Percentiles rank a stretch among this genome's conserved stretches.
Evolutionary conservation across 2,329 filamentous ascomycete species (phyloP).

Genomic region (Verticillium alfalfae): DNA sequence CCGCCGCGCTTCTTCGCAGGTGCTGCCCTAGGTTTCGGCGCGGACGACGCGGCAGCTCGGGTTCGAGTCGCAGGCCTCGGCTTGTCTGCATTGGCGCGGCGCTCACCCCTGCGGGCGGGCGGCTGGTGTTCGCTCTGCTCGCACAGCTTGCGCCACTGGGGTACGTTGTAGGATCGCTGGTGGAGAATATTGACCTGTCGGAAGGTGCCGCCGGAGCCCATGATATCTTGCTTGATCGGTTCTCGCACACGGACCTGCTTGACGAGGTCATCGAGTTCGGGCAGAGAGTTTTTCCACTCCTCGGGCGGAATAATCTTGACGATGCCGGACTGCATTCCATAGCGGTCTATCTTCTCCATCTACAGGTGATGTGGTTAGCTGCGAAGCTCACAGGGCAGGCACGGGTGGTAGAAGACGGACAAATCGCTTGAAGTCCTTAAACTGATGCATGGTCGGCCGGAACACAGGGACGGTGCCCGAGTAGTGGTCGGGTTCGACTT

Average conservation of each 20-base stretch:
- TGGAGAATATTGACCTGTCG: conserved; percentile 97
- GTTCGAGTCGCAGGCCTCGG: conserved; percentile 34
- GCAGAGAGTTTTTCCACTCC: conserved; percentile 85
- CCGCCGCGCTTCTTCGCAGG: conserved; percentile 30
- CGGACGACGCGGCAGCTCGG: conserved; percentile 13
- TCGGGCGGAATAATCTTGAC: conserved; percentile 90
- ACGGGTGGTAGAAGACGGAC: conserved; percentile 41
- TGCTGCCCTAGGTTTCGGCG: conserved; percentile 17
- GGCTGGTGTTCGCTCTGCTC: conserved; percentile 95
- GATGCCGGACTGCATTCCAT: conserved; percentile 96
- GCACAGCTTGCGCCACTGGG: conserved; percentile 90
- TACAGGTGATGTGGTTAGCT: conserved; percentile 19
- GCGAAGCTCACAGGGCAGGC: not conserved
- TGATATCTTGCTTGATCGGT: conserved; percentile 97
- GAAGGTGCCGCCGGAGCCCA: conserved; percentile 90
- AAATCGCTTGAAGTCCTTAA: conserved; percentile 87
- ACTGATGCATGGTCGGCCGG: conserved; percentile 91
- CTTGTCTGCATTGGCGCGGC: conserved; percentile 57
- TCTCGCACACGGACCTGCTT: conserved; percentile 93
- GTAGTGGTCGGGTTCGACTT: conserved; percentile 81
- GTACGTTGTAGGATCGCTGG: conserved; percentile 90
- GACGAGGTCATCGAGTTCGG: conserved; percentile 74
- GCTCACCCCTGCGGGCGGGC: conserved; percentile 81
- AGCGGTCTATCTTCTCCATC: conserved; percentile 81
- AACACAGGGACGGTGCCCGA: conserved; percentile 92